Conservation (phyloP, 164 flowering plant genomes). For the Magnolia officinalis region DNA sequence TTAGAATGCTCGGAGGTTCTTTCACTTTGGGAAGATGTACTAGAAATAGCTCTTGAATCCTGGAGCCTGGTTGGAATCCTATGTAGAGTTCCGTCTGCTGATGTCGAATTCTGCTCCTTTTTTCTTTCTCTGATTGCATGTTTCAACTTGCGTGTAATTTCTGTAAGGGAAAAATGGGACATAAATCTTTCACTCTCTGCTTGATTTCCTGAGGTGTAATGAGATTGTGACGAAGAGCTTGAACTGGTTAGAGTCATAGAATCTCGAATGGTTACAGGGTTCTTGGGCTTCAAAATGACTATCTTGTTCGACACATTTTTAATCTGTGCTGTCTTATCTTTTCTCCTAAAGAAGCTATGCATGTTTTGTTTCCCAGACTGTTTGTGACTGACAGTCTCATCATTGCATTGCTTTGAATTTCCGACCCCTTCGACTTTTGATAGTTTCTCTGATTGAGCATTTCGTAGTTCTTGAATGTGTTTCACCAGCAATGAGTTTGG, state of each 20-base stretch:
- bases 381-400: slow-evolving; percentile 33
- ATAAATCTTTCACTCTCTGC: slow-evolving; percentile 27
- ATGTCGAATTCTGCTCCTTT: slow-evolving; percentile 43
- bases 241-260: slow-evolving; percentile 24
- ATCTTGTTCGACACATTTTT: slow-evolving; percentile 43
- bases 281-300: slow-evolving; percentile 71
- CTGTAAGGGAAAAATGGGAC: slow-evolving; percentile 61
- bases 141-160: slow-evolving; percentile 66
- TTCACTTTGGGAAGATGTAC: slow-evolving; percentile 50
- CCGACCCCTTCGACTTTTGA: slow-evolving; percentile 7
- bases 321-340: slow-evolving; percentile 29
- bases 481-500: slow-evolving; percentile 47
- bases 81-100: slow-evolving; percentile 24
- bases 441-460: slow-evolving; percentile 17
- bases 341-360: slow-evolving; percentile 53
- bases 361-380: slow-evolving; percentile 19
- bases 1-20: slow-evolving; percentile 23
- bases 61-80: slow-evolving; percentile 20
- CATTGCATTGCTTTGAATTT: slow-evolving; percentile 15
- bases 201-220: slow-evolving; percentile 17
- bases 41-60: slow-evolving; percentile 11
- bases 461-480: slow-evolving; percentile 37
- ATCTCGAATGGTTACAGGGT: slow-evolving; percentile 25
- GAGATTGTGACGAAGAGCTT: slow-evolving; percentile 23
- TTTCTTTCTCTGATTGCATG: slow-evolving; percentile 46